Percentiles rank a stretch among this genome's conserved stretches.
These are phyloP conservation scores for Lobosporangium transversale DNA, from an alignment of 192 early-diverging fungal species.

Conservation along the genomic window DNA sequence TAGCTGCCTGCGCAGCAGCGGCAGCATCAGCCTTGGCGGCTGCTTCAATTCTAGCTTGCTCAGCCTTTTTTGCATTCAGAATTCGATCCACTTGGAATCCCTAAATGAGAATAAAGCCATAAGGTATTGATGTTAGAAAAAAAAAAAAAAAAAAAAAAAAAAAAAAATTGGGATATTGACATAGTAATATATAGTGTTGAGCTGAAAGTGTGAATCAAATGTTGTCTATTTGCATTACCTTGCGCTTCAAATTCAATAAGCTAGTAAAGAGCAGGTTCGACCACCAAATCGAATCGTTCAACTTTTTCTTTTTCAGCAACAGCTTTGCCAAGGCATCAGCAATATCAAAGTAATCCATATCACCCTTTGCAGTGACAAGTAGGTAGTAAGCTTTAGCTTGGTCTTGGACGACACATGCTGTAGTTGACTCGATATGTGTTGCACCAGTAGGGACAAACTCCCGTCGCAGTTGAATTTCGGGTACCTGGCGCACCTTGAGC, in stretches of 20 bases:
- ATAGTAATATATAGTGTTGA: background rate
- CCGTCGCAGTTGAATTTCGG: conserved; percentile 70
- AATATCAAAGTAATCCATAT: conserved; percentile 86
- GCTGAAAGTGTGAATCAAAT: background rate
- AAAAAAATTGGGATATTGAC: background rate
- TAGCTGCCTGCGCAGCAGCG: conserved; percentile 24
- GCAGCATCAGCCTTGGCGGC: conserved; percentile 29
- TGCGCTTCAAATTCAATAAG: conserved; percentile 72
- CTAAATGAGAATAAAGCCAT: too few species aligned
- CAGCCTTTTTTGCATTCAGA: conserved; percentile 56
- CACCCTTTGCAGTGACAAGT: conserved; percentile 52
- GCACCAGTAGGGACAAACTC: conserved; percentile 54
- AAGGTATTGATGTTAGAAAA: too few species aligned
- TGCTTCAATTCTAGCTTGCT: conserved; percentile 34
- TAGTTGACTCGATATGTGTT: conserved; percentile 64
- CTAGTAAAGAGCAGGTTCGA: conserved; percentile 78
- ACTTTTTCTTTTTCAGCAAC: conserved; percentile 69
- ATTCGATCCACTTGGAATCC: conserved; percentile 69
- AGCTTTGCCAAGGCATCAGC: conserved; percentile 74
- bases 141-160: background rate
- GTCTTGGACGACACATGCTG: conserved; percentile 64
- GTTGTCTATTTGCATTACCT: conserved; percentile 35
- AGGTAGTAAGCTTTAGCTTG: conserved; percentile 53
- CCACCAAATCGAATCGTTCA: conserved; percentile 83
- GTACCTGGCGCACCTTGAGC: conserved; percentile 74